Evolutionary conservation across 2,329 filamentous ascomycete genomes (phyloP).

Genomic region (Alternaria brassicae): DNA sequence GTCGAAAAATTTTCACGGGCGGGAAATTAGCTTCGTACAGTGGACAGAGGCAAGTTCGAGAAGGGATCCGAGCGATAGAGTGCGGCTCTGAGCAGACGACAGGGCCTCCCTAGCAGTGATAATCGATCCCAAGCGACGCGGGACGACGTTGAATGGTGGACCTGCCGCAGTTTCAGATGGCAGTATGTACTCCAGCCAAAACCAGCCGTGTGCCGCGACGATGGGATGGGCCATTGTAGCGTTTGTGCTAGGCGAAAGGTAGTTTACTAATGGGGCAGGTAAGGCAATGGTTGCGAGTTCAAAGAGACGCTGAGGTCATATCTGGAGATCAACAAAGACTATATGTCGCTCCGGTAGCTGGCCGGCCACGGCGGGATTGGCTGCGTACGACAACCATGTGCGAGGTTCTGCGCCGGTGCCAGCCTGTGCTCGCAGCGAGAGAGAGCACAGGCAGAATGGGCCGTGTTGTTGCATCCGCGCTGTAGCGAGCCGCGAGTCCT

Average conservation of each 20-base stretch:
- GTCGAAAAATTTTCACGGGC: conserved; percentile 41
- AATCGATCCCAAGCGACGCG: conserved; percentile 28
- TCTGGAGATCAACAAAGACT: conserved; percentile 16
- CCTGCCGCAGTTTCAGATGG: conserved; percentile 37
- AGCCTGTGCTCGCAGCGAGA: conserved; percentile 22
- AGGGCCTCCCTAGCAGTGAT: conserved; percentile 39
- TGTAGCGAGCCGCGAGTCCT: conserved; percentile 33
- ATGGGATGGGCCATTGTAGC: conserved; percentile 34
- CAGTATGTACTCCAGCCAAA: conserved; percentile 16
- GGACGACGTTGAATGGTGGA: conserved; percentile 43
- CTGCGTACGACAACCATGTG: conserved; percentile 30
- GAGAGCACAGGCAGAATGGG: conserved; percentile 29
- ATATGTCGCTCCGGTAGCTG: conserved; percentile 29
- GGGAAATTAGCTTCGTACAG: conserved; percentile 46
- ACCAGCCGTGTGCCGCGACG: conserved; percentile 37
- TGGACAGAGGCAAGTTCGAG: conserved; percentile 29
- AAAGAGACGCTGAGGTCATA: conserved; percentile 6
- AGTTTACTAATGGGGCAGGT: conserved; percentile 4
- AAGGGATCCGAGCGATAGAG: conserved; percentile 43
- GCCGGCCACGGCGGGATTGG: conserved; percentile 22
- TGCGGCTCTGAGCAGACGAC: conserved; percentile 45
- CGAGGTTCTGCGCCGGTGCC: conserved; percentile 28
- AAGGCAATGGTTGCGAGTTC: conserved; percentile 26
- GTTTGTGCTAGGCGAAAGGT: conserved; percentile 25
- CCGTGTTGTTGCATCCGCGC: conserved; percentile 28